Conservation (phyloP, 2,329 filamentous ascomycete genomes). For the Botrytis medusae region DNA sequence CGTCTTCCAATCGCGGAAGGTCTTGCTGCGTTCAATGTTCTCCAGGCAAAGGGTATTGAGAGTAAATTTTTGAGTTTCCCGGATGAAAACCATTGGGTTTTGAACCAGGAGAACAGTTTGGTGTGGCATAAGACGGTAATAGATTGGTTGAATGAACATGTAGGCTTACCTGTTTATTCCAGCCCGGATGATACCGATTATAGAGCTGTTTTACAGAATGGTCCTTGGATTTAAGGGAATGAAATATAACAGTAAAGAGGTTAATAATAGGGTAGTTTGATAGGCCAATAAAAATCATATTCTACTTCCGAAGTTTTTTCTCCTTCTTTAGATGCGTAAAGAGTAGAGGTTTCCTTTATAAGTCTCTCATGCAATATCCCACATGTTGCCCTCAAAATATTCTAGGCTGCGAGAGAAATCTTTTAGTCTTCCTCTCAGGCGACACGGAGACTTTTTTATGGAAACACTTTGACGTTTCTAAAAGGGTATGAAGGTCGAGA, state of each 20-base stretch:
- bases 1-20: slow-evolving; percentile 79
- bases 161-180: slow-evolving; percentile 19
- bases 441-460: too few species aligned
- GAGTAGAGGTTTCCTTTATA: too few species aligned
- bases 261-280: not conserved
- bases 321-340: not conserved
- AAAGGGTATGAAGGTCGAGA: not conserved
- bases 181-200: slow-evolving; percentile 19
- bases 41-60: slow-evolving; percentile 57
- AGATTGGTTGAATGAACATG: slow-evolving; percentile 60
- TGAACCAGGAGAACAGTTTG: slow-evolving; percentile 83
- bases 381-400: not conserved
- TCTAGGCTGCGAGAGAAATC: not conserved
- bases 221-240: slow-evolving; percentile 17
- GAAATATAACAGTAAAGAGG: not conserved
- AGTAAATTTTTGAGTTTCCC: slow-evolving; percentile 63
- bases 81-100: slow-evolving; percentile 72
- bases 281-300: not conserved
- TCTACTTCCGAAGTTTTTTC: not conserved
- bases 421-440: not conserved
- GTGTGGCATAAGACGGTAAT: slow-evolving; percentile 87
- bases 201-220: slow-evolving; percentile 9
- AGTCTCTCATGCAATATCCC: not conserved
- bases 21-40: slow-evolving; percentile 55
- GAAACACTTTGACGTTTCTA: not conserved